Evolutionary conservation across 257 asterid species (phyloP).

Genomic region (Knoxia roxburghii): DNA sequence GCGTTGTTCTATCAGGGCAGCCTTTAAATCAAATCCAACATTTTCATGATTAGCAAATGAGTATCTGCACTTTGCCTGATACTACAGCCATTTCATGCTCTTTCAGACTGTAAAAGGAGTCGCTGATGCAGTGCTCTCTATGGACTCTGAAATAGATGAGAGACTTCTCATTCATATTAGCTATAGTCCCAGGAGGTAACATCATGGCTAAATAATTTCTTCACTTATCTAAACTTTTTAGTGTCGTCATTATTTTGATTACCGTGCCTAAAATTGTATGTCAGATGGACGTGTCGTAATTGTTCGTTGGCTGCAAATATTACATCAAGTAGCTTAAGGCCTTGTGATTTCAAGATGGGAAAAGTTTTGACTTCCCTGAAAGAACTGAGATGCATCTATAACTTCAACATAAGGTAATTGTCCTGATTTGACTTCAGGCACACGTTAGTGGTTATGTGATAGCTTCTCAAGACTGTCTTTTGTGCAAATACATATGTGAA

Average conservation of each 20-base stretch:
- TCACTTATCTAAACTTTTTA: constrained; percentile 3
- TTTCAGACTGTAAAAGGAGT: constrained; percentile 76
- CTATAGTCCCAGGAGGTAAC: constrained; percentile 87
- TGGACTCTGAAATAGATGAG: constrained; percentile 54
- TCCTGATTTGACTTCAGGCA: neutral
- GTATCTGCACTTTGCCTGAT: neutral
- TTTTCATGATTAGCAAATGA: neutral
- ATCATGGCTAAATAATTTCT: constrained; percentile 8
- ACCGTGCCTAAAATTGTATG: constrained; percentile 16
- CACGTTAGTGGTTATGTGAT: neutral
- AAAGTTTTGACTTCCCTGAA: constrained; percentile 72
- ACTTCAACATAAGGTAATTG: constrained; percentile 61
- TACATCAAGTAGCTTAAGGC: constrained; percentile 63
- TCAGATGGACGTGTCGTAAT: constrained; percentile 91
- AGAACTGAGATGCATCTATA: constrained; percentile 76
- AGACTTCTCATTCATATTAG: constrained; percentile 79
- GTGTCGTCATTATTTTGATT: constrained; percentile 2
- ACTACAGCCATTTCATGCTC: constrained; percentile 13
- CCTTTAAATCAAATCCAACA: neutral
- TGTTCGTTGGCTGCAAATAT: constrained; percentile 67
- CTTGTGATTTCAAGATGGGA: constrained; percentile 95
- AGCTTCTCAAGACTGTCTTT: neutral
- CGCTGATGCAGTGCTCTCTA: constrained; percentile 58
- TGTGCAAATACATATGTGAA: neutral
- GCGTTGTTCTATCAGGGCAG: neutral